Percentiles rank a stretch among this genome's conserved stretches.
Conservation (phyloP, 495 filamentous ascomycete genomes). For the Pseudoneurospora amorphoporcata region DNA sequence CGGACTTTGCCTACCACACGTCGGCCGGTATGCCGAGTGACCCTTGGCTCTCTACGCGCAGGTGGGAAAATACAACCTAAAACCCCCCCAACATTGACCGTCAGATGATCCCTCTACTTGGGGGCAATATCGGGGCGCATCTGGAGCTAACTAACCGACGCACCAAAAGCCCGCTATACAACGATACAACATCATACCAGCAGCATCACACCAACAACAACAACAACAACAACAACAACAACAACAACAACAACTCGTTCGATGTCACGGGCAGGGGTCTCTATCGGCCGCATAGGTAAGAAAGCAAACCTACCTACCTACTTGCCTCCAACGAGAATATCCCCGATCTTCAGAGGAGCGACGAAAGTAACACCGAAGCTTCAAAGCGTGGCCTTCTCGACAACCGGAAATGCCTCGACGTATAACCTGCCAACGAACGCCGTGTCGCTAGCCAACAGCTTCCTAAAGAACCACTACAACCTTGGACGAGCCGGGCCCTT, state of each 20-base stretch:
- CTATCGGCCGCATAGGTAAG: constrained; percentile 39
- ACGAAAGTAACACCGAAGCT: constrained; percentile 30
- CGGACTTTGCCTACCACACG: constrained; percentile 32
- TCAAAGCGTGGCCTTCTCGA: constrained; percentile 30
- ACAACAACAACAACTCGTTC: constrained; percentile 11
- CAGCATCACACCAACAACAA: constrained; percentile 14
- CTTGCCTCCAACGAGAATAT: constrained; percentile 4
- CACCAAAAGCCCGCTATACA: constrained; percentile 29
- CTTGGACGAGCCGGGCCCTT: constrained; percentile 11
- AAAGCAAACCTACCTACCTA: constrained; percentile 2
- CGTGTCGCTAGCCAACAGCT: constrained; percentile 7
- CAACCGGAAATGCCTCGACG: constrained; percentile 25
- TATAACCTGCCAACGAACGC: constrained; percentile 22
- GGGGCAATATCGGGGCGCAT: constrained; percentile 12
- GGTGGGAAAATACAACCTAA: constrained; percentile 28
- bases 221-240: not conserved
- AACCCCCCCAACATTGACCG: not conserved
- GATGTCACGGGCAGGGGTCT: constrained; percentile 24
- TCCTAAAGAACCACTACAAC: constrained; percentile 9
- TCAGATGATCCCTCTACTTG: not conserved
- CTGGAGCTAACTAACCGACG: constrained; percentile 19
- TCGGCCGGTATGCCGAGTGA: constrained; percentile 30
- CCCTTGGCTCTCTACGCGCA: constrained; percentile 35
- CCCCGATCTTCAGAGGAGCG: constrained; percentile 18
- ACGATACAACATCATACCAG: constrained; percentile 21